Conservation (phyloP, 2,329 filamentous ascomycete genomes). For the Aspergillus amoenus region DNA sequence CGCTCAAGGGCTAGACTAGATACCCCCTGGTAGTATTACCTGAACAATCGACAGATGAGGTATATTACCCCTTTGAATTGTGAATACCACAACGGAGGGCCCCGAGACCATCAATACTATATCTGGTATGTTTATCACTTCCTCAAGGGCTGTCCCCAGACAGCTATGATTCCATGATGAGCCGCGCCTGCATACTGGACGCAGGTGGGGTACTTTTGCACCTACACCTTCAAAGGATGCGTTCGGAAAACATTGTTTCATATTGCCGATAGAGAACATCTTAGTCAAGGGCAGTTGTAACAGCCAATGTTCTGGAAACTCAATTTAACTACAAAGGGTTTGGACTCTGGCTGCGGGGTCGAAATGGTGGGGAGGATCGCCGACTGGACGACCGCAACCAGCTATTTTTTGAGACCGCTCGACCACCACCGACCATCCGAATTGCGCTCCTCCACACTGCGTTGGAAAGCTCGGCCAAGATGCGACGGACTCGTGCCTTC, state of each 20-base stretch:
- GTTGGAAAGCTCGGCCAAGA: not conserved
- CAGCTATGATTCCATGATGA: conserved; percentile 1
- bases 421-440: not conserved
- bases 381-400: not conserved
- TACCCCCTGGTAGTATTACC: not conserved
- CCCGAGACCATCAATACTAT: not conserved
- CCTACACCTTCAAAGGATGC: not conserved
- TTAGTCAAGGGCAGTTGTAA: not conserved
- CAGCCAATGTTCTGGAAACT: not conserved
- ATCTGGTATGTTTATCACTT: not conserved
- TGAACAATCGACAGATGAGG: not conserved
- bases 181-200: not conserved
- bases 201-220: not conserved
- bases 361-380: conserved; percentile 8
- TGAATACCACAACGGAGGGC: too few relatives aligned
- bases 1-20: not conserved
- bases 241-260: not conserved
- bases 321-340: not conserved
- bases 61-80: too few relatives aligned
- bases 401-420: not conserved
- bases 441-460: not conserved
- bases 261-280: not conserved
- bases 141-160: not conserved
- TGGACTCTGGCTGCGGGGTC: conserved; percentile 11
- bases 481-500: too few relatives aligned